Evolutionary conservation across 768 basidiomycete species (phyloP), one percentile per base, ranked within the genome.

Genomic region (Collybia sp.): DNA sequence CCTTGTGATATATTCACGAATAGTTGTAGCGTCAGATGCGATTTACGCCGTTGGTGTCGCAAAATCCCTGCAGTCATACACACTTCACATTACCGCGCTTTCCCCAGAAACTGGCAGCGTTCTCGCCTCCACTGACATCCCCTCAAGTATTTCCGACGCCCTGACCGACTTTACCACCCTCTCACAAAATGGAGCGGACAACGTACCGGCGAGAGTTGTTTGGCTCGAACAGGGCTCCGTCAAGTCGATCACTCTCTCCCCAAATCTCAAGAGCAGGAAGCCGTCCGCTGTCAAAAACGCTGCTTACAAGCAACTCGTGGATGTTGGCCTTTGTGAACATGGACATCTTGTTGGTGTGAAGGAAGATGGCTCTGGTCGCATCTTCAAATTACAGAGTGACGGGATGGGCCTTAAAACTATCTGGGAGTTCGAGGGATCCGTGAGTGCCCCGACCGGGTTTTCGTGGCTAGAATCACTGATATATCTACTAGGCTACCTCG

Each of bases 61-160:
- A 5, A 76, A 75, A 48, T 74, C 74, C 0, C 60, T 71, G 48
- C 57, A 70, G 1, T 69, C 82, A 0, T 81, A 83, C 55, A 83
- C 83, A 12, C 65, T 95, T 1, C 82, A 87, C 46, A 69, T 88
- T 51, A 77, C 81, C 16, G 69, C 82, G 1, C 65, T 94, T 6
- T 72, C 79, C 41, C 57, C 81, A 0, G 44, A 60, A 2, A 79
- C 75, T 3, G 87, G 85, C 3, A 65, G 72, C 33, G 51, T 82
- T 16, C 54, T 84, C 44, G 57, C 70, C 11, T 71, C 63, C 17
- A 68, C 65, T 1, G 68, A 77, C 46, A 63, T 92, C 30, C 76
- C 82, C 12, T 85, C 85, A 3, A 67, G 55, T 45, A 64, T 76
- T 43, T 44, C 54, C 32, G 55, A 68, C 40, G 65, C 69, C 0